Conservation (phyloP, 2,329 filamentous ascomycete species). For the Akanthomyces dipterigenus region DNA sequence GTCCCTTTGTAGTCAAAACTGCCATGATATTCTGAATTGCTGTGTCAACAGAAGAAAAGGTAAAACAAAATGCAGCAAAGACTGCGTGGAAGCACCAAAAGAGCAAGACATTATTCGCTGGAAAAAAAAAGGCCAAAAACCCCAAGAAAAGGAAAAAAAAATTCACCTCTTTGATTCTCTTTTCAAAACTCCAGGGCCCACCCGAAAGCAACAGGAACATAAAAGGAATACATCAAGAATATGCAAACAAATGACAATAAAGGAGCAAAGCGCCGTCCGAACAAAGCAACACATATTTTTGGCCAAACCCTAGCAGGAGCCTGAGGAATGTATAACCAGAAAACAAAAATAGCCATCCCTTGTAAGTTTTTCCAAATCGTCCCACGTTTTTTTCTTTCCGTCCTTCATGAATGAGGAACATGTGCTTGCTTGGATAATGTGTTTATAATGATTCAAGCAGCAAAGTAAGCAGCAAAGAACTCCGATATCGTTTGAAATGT, state of each 20-base stretch:
- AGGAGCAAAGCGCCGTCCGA: not conserved
- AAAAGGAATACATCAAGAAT: not conserved
- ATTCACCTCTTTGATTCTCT: not conserved
- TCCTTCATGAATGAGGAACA: not conserved
- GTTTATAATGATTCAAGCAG: not conserved
- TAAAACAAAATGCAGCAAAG: not conserved
- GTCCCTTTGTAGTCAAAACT: not conserved
- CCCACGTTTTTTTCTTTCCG: not conserved
- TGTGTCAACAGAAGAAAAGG: not conserved
- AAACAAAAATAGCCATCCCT: not conserved
- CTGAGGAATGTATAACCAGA: not conserved
- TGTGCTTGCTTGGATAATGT: not conserved
- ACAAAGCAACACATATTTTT: not conserved
- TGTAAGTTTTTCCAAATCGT: conserved; percentile 1
- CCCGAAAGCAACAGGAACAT: not conserved
- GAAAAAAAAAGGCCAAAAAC: not conserved
- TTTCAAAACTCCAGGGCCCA: not conserved
- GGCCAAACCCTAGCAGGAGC: not conserved
- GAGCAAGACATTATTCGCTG: not conserved
- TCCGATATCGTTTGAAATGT: not conserved
- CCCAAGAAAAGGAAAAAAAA: not conserved
- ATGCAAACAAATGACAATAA: not conserved
- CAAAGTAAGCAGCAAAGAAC: not conserved
- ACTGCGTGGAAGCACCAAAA: not conserved
- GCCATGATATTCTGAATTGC: not conserved